phyloP scores from a whole-genome alignment of 1,139 yeast species.

The Zygosaccharomyces pseudobailii region DNA sequence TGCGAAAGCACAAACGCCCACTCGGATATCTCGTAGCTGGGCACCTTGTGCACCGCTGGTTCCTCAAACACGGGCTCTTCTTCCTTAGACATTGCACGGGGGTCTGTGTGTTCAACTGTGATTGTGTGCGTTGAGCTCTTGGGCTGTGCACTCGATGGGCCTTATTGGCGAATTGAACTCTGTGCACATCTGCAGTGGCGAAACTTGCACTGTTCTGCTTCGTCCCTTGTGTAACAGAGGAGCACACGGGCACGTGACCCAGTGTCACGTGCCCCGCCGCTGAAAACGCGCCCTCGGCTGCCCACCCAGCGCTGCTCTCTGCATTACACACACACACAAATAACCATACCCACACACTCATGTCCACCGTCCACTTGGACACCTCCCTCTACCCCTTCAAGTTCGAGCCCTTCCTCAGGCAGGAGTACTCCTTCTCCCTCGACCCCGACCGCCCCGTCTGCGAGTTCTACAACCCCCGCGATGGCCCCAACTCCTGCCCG shows the following conservation, averaged over 20 bases:
- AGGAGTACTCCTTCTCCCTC: conserved; percentile 75
- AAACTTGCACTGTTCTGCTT: too few species aligned
- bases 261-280: not conserved
- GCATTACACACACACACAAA: not conserved
- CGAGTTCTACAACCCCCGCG: conserved; percentile 50
- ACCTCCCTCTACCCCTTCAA: conserved; percentile 51
- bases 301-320: too few species aligned
- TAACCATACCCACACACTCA: conserved; percentile 7
- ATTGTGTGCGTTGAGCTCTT: too few species aligned
- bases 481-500: conserved; percentile 73
- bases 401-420: conserved; percentile 77
- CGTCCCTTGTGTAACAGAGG: too few species aligned
- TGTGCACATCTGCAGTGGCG: too few species aligned
- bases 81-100: conserved; percentile 6
- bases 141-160: too few species aligned
- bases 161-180: too few species aligned
- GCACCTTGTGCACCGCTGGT: conserved; percentile 52
- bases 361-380: conserved; percentile 37
- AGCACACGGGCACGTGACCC: too few species aligned
- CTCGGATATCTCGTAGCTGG: conserved; percentile 77
- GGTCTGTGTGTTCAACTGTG: too few species aligned
- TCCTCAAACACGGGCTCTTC: conserved; percentile 25
- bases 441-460: conserved; percentile 92
- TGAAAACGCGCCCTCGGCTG: not conserved
- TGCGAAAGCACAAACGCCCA: conserved; percentile 60